Percentiles rank a stretch among this genome's conserved stretches.
Conservation (phyloP, 768 basidiomycete genomes). For the Mycena sanguinolenta region DNA sequence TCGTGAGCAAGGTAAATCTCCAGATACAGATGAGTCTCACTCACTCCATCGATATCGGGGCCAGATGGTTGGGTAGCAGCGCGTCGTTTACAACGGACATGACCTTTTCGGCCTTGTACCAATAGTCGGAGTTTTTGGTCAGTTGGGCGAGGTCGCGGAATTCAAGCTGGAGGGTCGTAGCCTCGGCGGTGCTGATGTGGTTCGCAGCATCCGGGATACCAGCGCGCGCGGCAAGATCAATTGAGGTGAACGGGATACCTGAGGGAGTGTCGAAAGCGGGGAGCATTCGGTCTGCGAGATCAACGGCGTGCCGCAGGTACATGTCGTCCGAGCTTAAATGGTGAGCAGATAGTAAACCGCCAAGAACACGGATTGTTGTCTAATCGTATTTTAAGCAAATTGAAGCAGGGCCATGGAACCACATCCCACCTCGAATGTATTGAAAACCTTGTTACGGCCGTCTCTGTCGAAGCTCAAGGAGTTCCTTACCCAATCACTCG, state of each 20-base stretch:
- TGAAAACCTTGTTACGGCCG: constrained; percentile 59
- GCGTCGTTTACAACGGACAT: constrained; percentile 71
- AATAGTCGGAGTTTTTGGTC: constrained; percentile 74
- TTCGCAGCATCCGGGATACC: constrained; percentile 60
- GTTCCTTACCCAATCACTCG: constrained; percentile 70
- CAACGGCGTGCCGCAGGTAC: constrained; percentile 71
- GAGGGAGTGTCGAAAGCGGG: constrained; percentile 75
- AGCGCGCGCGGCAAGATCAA: constrained; percentile 66
- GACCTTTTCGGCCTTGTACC: constrained; percentile 75
- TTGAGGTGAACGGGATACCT: constrained; percentile 72
- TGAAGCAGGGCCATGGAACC: background rate
- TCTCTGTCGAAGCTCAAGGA: constrained; percentile 72
- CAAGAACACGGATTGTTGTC: constrained; percentile 84
- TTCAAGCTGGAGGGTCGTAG: constrained; percentile 80
- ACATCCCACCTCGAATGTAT: constrained; percentile 77
- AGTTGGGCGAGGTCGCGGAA: constrained; percentile 77
- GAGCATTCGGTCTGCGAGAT: constrained; percentile 77
- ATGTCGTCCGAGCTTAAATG: constrained; percentile 71
- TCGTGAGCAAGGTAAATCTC: too few species aligned
- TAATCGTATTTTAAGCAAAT: constrained; percentile 40
- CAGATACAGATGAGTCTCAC: too few species aligned
- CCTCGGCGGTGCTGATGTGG: constrained; percentile 77
- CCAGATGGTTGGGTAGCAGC: constrained; percentile 68
- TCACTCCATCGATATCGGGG: constrained; percentile 80
- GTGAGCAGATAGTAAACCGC: constrained; percentile 78